A percentile compares a stretch with the other conserved stretches of the same genome.
Evolutionary conservation across 148 eudicot species (phyloP).

Genomic region (Agrostemma githago): DNA sequence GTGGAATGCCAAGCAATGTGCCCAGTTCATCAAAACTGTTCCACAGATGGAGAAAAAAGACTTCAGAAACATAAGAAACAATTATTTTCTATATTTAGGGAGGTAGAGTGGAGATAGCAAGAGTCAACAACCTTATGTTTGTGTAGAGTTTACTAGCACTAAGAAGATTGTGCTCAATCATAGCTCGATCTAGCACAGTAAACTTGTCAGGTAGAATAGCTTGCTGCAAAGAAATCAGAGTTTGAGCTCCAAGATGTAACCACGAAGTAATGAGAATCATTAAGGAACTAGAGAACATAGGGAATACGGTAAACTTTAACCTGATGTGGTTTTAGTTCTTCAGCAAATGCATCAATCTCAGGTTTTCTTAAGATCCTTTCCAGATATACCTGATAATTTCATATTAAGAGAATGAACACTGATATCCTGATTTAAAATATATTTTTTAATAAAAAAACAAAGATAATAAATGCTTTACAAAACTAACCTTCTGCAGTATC

Average conservation of each 20-base stretch:
- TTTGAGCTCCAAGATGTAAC: not conserved
- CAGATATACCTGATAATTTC: conserved; percentile 62
- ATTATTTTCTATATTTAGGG: not conserved
- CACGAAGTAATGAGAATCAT: not conserved
- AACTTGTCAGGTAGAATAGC: conserved; percentile 90
- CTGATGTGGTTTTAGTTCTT: conserved; percentile 97
- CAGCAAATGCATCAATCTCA: conserved; percentile 97
- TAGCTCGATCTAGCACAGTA: conserved; percentile 97
- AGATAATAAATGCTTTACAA: not conserved
- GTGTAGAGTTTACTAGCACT: conserved; percentile 99
- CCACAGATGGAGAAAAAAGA: conserved; percentile 4
- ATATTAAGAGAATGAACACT: not conserved
- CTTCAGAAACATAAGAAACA: conserved; percentile 10
- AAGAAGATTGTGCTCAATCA: conserved; percentile 98
- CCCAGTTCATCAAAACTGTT: conserved; percentile 93
- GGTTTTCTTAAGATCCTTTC: conserved; percentile 96
- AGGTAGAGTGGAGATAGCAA: not conserved
- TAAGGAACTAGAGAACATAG: conserved; percentile 1
- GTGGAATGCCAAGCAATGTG: conserved; percentile 85
- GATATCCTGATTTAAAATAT: not conserved
- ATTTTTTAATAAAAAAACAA: not conserved
- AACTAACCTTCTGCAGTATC: conserved; percentile 83
- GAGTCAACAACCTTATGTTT: conserved; percentile 64
- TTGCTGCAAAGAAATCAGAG: conserved; percentile 48
- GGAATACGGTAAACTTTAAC: conserved; percentile 25